phyloP scores from a whole-genome alignment of 2,329 filamentous ascomycete species.

The Alternaria infectoria region DNA sequence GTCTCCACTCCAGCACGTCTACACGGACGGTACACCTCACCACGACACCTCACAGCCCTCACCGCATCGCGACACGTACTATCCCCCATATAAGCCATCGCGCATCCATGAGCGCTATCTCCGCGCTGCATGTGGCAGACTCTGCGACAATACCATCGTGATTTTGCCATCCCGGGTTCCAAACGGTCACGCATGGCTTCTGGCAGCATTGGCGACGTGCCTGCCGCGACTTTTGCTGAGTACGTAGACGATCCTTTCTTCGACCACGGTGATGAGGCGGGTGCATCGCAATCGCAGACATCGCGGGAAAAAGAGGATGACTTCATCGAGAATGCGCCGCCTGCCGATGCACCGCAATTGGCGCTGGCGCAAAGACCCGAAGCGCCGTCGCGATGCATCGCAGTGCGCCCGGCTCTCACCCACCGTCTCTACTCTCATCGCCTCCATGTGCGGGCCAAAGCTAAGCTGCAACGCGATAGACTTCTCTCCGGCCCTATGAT shows the following conservation, averaged over 20 bases:
- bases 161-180: slow-evolving; percentile 49
- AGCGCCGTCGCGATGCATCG: slow-evolving; percentile 25
- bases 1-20: background rate
- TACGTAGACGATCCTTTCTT: slow-evolving; percentile 50
- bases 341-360: slow-evolving; percentile 14
- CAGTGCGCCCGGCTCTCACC: slow-evolving; percentile 41
- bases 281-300: slow-evolving; percentile 25
- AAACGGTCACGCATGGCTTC: slow-evolving; percentile 54
- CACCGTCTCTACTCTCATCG: slow-evolving; percentile 47
- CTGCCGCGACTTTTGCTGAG: slow-evolving; percentile 60
- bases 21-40: background rate
- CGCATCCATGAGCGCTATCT: slow-evolving; percentile 32
- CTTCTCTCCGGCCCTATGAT: slow-evolving; percentile 60
- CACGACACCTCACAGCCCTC: background rate
- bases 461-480: slow-evolving; percentile 57
- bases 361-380: slow-evolving; percentile 14
- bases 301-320: slow-evolving; percentile 16
- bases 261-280: slow-evolving; percentile 10
- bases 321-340: slow-evolving; percentile 20
- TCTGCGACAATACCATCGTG: slow-evolving; percentile 44
- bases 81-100: background rate
- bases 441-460: slow-evolving; percentile 49
- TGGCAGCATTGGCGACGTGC: slow-evolving; percentile 54
- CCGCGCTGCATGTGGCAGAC: slow-evolving; percentile 48
- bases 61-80: background rate